Percentiles rank a stretch among this genome's conserved stretches.
phyloP scores from a whole-genome alignment of 2,329 filamentous ascomycete species.

The Fusarium continuum region DNA sequence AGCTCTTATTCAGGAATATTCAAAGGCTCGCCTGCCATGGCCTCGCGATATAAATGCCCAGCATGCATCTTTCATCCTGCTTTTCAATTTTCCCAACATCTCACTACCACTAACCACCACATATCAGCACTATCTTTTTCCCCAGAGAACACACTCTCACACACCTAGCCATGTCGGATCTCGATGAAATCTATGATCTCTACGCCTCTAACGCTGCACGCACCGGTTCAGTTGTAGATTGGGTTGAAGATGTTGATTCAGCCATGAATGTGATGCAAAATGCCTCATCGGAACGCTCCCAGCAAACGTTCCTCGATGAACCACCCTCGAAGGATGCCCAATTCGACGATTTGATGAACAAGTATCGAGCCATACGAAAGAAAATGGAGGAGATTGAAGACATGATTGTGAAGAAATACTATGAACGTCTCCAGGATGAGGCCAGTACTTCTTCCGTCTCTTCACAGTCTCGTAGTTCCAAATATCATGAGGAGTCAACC shows the following conservation, averaged over 20 bases:
- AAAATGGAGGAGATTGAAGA: neutral
- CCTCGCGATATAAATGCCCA: neutral
- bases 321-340: neutral
- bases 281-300: neutral
- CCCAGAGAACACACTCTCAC: neutral
- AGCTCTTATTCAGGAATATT: too few relatives aligned
- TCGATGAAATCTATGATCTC: neutral
- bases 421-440: neutral
- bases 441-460: neutral
- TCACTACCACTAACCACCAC: neutral
- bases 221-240: neutral
- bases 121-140: neutral
- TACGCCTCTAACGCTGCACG: neutral
- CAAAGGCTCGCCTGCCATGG: too few relatives aligned
- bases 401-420: neutral
- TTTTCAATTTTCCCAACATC: neutral
- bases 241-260: neutral
- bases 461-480: neutral
- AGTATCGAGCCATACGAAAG: neutral
- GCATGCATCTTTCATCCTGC: neutral
- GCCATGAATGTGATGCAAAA: neutral
- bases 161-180: neutral
- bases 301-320: neutral
- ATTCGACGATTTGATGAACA: neutral
- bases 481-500: neutral